phyloP scores from a whole-genome alignment of 495 filamentous ascomycete species.

The Penicillium robsamsonii region DNA sequence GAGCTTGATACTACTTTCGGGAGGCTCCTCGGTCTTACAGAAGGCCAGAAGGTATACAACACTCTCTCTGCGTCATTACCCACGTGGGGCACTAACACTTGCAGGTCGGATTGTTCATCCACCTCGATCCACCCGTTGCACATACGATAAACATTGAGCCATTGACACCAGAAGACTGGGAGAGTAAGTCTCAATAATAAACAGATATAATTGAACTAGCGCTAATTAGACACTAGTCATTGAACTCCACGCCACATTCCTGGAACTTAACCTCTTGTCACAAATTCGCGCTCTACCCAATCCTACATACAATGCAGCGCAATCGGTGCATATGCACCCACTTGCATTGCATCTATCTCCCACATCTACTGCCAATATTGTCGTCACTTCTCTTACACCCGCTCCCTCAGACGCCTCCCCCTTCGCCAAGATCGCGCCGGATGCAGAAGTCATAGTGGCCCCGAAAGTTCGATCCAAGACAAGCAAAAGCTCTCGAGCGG shows the following conservation, averaged over 20 bases:
- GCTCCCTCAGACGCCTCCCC: constrained; percentile 63
- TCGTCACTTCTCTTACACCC: constrained; percentile 74
- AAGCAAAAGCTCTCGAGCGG: constrained; percentile 50
- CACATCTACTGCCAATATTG: constrained; percentile 91
- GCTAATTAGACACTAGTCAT: constrained; percentile 59
- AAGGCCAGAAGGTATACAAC: constrained; percentile 76
- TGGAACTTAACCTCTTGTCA: constrained; percentile 88
- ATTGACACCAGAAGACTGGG: constrained; percentile 92
- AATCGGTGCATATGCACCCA: constrained; percentile 63
- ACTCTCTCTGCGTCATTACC: constrained; percentile 1
- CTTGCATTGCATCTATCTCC: constrained; percentile 90
- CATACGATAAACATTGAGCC: constrained; percentile 96
- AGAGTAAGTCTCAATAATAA: constrained; percentile 50
- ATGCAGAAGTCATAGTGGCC: constrained; percentile 94
- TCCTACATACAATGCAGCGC: constrained; percentile 57
- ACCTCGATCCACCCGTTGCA: constrained; percentile 84
- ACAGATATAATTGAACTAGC: not conserved
- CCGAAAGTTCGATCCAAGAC: constrained; percentile 74
- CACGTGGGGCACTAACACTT: constrained; percentile 27
- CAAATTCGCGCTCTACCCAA: constrained; percentile 93
- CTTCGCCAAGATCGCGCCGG: constrained; percentile 88
- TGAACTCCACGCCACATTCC: constrained; percentile 89
- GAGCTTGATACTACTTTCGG: constrained; percentile 91
- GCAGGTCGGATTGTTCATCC: constrained; percentile 65
- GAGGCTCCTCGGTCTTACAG: constrained; percentile 71